phyloP scores from a whole-genome alignment of 495 filamentous ascomycete species.

The Oidiodendron maius region DNA sequence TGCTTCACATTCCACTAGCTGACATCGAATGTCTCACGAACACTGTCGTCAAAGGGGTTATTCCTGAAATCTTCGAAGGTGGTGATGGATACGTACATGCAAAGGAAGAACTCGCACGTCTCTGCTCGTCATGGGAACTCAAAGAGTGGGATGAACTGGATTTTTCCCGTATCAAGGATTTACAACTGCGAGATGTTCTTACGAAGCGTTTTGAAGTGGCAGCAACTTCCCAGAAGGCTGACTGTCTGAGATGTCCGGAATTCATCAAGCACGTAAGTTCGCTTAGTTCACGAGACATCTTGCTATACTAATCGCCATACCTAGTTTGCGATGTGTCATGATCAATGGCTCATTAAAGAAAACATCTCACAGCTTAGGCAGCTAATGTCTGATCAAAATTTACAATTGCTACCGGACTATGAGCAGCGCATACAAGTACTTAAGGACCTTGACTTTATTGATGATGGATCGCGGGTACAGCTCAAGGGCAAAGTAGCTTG shows the following conservation, averaged over 20 bases:
- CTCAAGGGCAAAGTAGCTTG: slow-evolving; percentile 98
- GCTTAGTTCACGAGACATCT: background rate
- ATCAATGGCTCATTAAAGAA: slow-evolving; percentile 90
- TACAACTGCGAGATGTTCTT: slow-evolving; percentile 68
- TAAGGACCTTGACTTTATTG: slow-evolving; percentile 85
- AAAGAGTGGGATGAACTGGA: slow-evolving; percentile 83
- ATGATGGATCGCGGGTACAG: slow-evolving; percentile 74
- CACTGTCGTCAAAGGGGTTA: slow-evolving; percentile 57
- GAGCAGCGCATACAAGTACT: slow-evolving; percentile 90
- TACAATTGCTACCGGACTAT: slow-evolving; percentile 96
- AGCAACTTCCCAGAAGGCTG: slow-evolving; percentile 45
- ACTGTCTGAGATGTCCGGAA: slow-evolving; percentile 59
- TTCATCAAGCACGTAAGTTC: slow-evolving; percentile 79
- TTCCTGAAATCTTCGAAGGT: slow-evolving; percentile 44
- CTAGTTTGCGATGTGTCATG: slow-evolving; percentile 84
- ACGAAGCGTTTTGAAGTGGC: slow-evolving; percentile 61
- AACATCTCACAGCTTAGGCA: slow-evolving; percentile 80
- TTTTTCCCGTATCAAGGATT: slow-evolving; percentile 69
- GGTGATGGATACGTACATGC: slow-evolving; percentile 35
- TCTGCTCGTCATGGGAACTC: slow-evolving; percentile 63
- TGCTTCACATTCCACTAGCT: slow-evolving; percentile 55
- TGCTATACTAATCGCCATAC: slow-evolving; percentile 10
- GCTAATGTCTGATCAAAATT: slow-evolving; percentile 90
- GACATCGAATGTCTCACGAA: slow-evolving; percentile 81
- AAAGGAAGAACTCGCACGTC: slow-evolving; percentile 55